Evolutionary conservation across 257 asterid genomes (phyloP).

Genomic region (Nicotiana obtusifolia): DNA sequence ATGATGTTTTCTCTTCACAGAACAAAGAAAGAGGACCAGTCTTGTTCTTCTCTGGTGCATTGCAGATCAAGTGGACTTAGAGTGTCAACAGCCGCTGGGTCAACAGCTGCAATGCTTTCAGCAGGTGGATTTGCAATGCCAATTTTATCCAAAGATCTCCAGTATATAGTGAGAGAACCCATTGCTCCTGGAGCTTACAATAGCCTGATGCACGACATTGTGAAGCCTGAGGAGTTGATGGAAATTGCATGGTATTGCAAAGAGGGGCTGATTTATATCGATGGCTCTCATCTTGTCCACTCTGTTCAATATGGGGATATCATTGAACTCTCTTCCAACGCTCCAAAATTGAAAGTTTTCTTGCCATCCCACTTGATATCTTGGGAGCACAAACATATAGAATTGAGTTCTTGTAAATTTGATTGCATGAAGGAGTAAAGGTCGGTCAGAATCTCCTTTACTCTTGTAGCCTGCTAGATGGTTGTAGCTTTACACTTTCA

Average conservation of each 20-base stretch:
- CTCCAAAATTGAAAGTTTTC: slow-evolving; percentile 63
- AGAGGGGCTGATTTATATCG: slow-evolving; percentile 58
- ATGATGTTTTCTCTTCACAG: slow-evolving; percentile 27
- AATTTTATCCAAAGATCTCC: slow-evolving; percentile 72
- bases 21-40: slow-evolving; percentile 28
- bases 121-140: slow-evolving; percentile 81
- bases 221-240: slow-evolving; percentile 49
- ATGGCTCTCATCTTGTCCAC: slow-evolving; percentile 73
- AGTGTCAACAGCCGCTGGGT: slow-evolving; percentile 90
- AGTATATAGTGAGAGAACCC: slow-evolving; percentile 88
- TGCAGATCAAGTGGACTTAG: slow-evolving; percentile 90
- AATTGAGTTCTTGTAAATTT: neutral
- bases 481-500: neutral
- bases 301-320: slow-evolving; percentile 65
- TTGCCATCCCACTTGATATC: slow-evolving; percentile 44
- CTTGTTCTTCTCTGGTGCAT: slow-evolving; percentile 44
- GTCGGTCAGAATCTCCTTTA: neutral
- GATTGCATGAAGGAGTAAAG: neutral
- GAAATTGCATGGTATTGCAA: slow-evolving; percentile 66
- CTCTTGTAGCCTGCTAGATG: neutral
- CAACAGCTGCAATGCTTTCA: slow-evolving; percentile 93
- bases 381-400: neutral
- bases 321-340: slow-evolving; percentile 57
- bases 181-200: slow-evolving; percentile 43
- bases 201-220: slow-evolving; percentile 40